Evolutionary conservation across 257 asterid species (phyloP).

Genomic region (Solanum sejunctum): DNA sequence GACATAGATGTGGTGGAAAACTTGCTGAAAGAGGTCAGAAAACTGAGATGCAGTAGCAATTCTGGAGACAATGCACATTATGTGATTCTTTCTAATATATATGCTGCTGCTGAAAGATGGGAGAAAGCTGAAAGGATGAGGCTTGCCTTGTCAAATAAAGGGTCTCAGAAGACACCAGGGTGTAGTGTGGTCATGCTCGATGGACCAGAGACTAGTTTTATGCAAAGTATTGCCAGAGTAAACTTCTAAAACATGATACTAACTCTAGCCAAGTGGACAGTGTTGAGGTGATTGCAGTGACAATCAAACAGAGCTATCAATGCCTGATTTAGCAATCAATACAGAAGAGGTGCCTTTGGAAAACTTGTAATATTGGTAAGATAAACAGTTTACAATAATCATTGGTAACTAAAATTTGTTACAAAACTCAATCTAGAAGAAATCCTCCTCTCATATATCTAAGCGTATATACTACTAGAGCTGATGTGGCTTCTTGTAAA

Average conservation of each 20-base stretch:
- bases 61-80: slow-evolving; percentile 22
- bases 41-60: slow-evolving; percentile 6
- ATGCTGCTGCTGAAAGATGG: slow-evolving; percentile 74
- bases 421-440: not conserved
- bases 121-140: slow-evolving; percentile 57
- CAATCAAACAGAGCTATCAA: not conserved
- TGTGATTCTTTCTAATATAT: slow-evolving; percentile 49
- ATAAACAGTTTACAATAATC: not conserved
- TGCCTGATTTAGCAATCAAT: not conserved
- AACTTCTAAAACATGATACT: not conserved
- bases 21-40: slow-evolving; percentile 22
- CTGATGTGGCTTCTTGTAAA: not conserved
- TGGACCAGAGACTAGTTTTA: not conserved
- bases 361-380: not conserved
- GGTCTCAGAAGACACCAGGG: slow-evolving; percentile 46
- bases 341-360: not conserved
- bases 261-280: not conserved
- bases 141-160: slow-evolving; percentile 22
- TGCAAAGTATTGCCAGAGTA: not conserved
- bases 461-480: not conserved
- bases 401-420: not conserved
- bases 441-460: not conserved
- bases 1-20: slow-evolving; percentile 33
- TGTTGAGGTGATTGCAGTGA: not conserved
- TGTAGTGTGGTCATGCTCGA: slow-evolving; percentile 32